A percentile compares a stretch with the other conserved stretches of the same genome.
These are phyloP conservation scores for Royoungia palumana DNA, from an alignment of 768 basidiomycete genomes.

Conservation along the genomic window DNA sequence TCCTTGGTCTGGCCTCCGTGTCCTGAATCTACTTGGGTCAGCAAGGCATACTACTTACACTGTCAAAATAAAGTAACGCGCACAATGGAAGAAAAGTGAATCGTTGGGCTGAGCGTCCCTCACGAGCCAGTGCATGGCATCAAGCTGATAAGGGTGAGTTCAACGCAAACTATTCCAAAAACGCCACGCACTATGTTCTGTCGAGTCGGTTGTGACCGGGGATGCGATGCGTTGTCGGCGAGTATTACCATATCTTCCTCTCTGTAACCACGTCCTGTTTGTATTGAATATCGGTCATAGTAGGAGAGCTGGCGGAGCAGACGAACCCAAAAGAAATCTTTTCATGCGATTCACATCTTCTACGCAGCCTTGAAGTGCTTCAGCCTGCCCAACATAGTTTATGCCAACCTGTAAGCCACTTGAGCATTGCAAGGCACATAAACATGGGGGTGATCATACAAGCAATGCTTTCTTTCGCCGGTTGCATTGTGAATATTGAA, in stretches of 20 bases:
- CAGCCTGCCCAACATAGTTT: conserved; percentile 70
- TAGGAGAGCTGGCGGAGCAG: background rate
- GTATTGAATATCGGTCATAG: background rate
- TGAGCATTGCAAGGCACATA: background rate
- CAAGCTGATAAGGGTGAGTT: conserved; percentile 39
- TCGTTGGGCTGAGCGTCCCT: conserved; percentile 74
- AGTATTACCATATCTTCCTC: conserved; percentile 82
- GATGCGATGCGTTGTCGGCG: conserved; percentile 68
- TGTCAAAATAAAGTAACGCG: conserved; percentile 15
- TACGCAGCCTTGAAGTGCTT: conserved; percentile 80
- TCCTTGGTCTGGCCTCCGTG: conserved; percentile 93
- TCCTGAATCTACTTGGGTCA: conserved; percentile 63
- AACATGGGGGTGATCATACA: conserved; percentile 41
- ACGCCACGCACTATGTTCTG: conserved; percentile 68
- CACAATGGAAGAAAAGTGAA: conserved; percentile 89
- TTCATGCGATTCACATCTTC: conserved; percentile 86
- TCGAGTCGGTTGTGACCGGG: conserved; percentile 66
- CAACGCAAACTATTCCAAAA: background rate
- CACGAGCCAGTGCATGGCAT: conserved; percentile 93
- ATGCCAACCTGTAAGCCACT: conserved; percentile 67
- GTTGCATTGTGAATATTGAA: conserved; percentile 87
- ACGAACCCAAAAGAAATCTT: conserved; percentile 68
- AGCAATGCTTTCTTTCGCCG: conserved; percentile 87
- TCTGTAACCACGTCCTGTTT: conserved; percentile 50
- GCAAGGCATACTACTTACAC: background rate